Evolutionary conservation across 2,329 filamentous ascomycete genomes (phyloP).

Genomic region (Cryoendolithus antarcticus): DNA sequence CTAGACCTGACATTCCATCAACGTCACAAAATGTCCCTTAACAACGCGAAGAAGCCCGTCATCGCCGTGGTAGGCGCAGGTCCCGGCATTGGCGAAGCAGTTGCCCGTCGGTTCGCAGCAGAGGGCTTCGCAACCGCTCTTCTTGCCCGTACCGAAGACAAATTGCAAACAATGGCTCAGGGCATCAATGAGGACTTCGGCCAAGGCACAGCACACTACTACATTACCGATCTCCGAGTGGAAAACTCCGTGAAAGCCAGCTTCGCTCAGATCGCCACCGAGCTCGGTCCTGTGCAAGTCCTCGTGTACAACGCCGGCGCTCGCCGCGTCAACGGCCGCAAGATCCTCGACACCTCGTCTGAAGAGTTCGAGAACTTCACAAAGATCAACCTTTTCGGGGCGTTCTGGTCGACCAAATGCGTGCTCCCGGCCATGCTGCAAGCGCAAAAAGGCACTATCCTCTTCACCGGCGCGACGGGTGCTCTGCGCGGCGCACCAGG

Average conservation of each 20-base stretch:
- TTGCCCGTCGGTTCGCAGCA: constrained; percentile 13
- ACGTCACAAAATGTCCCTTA: constrained; percentile 7
- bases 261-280: constrained; percentile 9
- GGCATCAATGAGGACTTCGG: constrained; percentile 11
- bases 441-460: constrained; percentile 11
- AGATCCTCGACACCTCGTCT: constrained; percentile 11
- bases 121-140: constrained; percentile 14
- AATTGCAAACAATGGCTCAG: constrained; percentile 11
- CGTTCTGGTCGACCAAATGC: constrained; percentile 13
- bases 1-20: neutral
- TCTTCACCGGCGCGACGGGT: constrained; percentile 13
- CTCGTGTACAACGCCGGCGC: constrained; percentile 15
- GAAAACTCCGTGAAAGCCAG: constrained; percentile 9
- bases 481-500: constrained; percentile 11
- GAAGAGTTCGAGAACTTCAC: constrained; percentile 15
- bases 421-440: constrained; percentile 13
- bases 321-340: constrained; percentile 12
- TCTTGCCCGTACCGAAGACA: constrained; percentile 15
- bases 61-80: constrained; percentile 16
- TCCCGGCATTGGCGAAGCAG: constrained; percentile 16
- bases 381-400: constrained; percentile 14
- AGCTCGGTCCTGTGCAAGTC: constrained; percentile 12
- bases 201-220: constrained; percentile 11
- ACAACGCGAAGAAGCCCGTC: constrained; percentile 10
- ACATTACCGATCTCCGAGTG: constrained; percentile 11